Evolutionary conservation across 1,284 basidiomycete genomes (phyloP), one percentile per base, ranked within the genome.

Genomic region (Veloboletus limbatus): DNA sequence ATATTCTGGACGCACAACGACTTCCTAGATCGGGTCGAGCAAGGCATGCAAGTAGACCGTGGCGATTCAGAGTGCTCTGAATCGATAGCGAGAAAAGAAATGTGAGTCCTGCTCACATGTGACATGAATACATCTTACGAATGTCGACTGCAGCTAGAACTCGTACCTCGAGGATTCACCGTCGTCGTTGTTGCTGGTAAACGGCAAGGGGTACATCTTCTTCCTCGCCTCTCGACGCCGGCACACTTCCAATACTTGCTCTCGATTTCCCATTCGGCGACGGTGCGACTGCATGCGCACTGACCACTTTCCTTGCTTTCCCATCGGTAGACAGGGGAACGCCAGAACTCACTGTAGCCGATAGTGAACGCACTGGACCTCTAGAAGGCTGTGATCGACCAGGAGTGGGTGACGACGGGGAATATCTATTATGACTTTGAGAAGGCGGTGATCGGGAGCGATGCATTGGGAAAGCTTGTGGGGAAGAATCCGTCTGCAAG

Each of bases 141-240:
- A 14, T 25, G 17, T 13, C 14, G 16, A 14, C 24, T 39, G 39
- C 21, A 33, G 14, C 13, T 27, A 24, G 11, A 45, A 27, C 16
- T 25, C 38, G 30, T 47, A 63, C 63, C 48, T 51, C 21, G 14
- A 32, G 18, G 28, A 45, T 50, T 74, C 62, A 77, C 56, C 77
- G 73, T 60, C 79, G 74, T 58, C 78, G 80, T 57, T 83, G 84
- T 57, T 84, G 83, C 60, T 88, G 85, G 74, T 81, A 88, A 47
- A 87, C 65, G 17, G 87, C 85, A 31, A 89, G 70, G 22, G 86
- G 86, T 30, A 88, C 69, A 60, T 89, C 87, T 61, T 89, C 86
- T 56, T 88, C 86, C 56, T 84, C 82, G 28, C 73, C 71, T 40
- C 58, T 66, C 8, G 57, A 45, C 38, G 54, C 45, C 28, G 63